Conservation (phyloP, 352 stramenopile species). For the Globisporangium nodosum region DNA sequence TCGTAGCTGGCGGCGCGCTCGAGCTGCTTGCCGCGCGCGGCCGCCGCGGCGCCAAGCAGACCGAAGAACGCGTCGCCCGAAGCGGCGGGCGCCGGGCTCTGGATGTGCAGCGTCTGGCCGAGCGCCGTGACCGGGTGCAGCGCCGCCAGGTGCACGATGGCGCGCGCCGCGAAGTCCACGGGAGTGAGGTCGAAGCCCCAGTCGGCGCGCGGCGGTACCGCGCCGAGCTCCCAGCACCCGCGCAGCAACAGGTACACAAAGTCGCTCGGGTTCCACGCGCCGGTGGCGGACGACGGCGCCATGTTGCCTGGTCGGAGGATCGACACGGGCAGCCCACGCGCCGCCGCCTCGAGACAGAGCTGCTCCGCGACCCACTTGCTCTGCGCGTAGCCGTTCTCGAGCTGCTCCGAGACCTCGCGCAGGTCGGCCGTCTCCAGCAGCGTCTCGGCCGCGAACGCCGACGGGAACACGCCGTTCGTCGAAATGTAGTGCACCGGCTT, state of each 20-base stretch:
- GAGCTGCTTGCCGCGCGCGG: constrained; percentile 20
- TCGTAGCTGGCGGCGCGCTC: constrained; percentile 22
- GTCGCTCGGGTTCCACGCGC: constrained; percentile 84
- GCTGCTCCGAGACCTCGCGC: constrained; percentile 41
- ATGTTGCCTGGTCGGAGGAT: constrained; percentile 90
- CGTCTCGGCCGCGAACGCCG: constrained; percentile 19
- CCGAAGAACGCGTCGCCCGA: constrained; percentile 45
- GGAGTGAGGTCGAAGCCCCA: constrained; percentile 91
- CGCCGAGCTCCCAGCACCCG: constrained; percentile 60
- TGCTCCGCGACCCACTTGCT: constrained; percentile 92
- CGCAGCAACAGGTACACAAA: constrained; percentile 88
- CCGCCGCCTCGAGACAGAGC: constrained; percentile 72
- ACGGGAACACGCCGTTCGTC: constrained; percentile 90
- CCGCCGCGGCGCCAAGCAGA: constrained; percentile 19
- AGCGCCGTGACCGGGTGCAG: constrained; percentile 45
- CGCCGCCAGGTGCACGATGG: constrained; percentile 77
- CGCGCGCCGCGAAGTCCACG: constrained; percentile 86
- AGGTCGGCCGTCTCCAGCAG: constrained; percentile 53
- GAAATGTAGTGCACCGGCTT: constrained; percentile 89
- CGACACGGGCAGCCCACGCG: constrained; percentile 77
- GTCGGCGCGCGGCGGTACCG: constrained; percentile 48
- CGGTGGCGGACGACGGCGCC: constrained; percentile 50
- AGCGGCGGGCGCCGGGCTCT: constrained; percentile 44
- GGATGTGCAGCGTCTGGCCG: constrained; percentile 70
- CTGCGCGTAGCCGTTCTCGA: constrained; percentile 85